phyloP scores from a whole-genome alignment of 2,329 filamentous ascomycete species.

The Drechslera avenae region DNA sequence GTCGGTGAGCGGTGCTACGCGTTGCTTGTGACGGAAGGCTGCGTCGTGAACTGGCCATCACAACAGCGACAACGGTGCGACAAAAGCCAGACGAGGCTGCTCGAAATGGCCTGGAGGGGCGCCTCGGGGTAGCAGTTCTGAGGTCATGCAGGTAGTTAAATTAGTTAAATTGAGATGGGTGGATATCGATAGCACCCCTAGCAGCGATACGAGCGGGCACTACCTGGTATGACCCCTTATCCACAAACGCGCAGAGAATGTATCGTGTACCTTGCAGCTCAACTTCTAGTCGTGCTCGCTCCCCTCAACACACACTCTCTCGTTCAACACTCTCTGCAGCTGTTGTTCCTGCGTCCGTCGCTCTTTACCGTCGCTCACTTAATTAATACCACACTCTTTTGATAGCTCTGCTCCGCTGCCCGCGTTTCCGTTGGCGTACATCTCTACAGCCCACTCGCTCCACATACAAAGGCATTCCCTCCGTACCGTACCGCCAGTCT shows the following conservation, averaged over 20 bases:
- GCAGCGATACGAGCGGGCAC: constrained; percentile 26
- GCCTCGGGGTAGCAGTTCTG: constrained; percentile 25
- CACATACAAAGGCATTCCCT: constrained; percentile 9
- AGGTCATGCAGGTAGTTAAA: constrained; percentile 43
- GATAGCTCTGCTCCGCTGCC: constrained; percentile 12
- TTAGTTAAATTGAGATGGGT: constrained; percentile 44
- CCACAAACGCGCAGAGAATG: constrained; percentile 33
- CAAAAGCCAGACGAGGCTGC: constrained; percentile 27
- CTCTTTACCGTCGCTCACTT: constrained; percentile 32
- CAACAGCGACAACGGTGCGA: constrained; percentile 23
- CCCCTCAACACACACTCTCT: constrained; percentile 21
- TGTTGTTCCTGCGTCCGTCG: constrained; percentile 29
- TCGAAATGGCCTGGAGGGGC: constrained; percentile 34
- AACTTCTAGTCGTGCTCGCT: constrained; percentile 26
- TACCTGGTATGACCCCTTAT: constrained; percentile 21
- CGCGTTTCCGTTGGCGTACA: constrained; percentile 23
- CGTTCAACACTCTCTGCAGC: constrained; percentile 30
- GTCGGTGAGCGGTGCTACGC: constrained; percentile 15
- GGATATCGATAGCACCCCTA: constrained; percentile 43
- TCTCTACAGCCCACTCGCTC: constrained; percentile 17
- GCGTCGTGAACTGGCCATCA: background rate
- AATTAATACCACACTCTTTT: constrained; percentile 36
- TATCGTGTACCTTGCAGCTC: constrained; percentile 34
- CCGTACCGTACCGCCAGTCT: constrained; percentile 12
- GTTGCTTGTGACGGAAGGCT: constrained; percentile 18